These are phyloP conservation scores for Aspergillus homomorphus DNA, from an alignment of 495 filamentous ascomycete genomes.

Conservation along the genomic window DNA sequence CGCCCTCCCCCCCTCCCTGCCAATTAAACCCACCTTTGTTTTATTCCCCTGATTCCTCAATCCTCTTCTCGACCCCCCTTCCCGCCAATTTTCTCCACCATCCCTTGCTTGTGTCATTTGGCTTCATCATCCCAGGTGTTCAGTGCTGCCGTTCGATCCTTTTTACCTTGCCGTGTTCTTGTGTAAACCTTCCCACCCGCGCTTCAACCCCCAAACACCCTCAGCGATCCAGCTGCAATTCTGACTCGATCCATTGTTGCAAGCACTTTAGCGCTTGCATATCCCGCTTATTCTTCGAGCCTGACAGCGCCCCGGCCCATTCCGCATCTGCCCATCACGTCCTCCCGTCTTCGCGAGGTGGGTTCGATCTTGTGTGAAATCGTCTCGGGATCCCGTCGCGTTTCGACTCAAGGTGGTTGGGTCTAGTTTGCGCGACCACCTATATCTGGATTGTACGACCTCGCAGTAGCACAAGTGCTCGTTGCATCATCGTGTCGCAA, in stretches of 20 bases:
- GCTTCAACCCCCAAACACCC: background rate
- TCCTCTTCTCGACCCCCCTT: constrained; percentile 19
- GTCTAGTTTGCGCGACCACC: constrained; percentile 15
- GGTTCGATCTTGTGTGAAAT: constrained; percentile 8
- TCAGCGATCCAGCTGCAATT: background rate
- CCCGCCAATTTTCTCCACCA: constrained; percentile 5
- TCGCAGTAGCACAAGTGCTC: constrained; percentile 16
- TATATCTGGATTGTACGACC: constrained; percentile 22
- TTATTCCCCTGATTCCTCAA: constrained; percentile 20
- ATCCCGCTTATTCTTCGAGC: background rate
- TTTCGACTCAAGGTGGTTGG: constrained; percentile 11
- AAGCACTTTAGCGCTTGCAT: constrained; percentile 6
- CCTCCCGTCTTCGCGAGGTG: background rate
- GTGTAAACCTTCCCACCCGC: background rate
- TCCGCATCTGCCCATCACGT: background rate
- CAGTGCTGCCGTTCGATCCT: background rate
- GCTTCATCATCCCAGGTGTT: background rate
- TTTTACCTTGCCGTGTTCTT: background rate
- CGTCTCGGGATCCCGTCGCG: constrained; percentile 14
- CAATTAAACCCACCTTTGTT: constrained; percentile 7
- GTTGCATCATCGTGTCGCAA: constrained; percentile 47
- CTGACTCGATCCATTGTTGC: constrained; percentile 2
- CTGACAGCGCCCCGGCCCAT: background rate
- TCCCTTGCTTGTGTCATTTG: constrained; percentile 15
- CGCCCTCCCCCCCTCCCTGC: constrained; percentile 19